Base-by-base conservation (phyloP, 495 filamentous ascomycete genomes). In the Aspergillus nidulans region DNA sequence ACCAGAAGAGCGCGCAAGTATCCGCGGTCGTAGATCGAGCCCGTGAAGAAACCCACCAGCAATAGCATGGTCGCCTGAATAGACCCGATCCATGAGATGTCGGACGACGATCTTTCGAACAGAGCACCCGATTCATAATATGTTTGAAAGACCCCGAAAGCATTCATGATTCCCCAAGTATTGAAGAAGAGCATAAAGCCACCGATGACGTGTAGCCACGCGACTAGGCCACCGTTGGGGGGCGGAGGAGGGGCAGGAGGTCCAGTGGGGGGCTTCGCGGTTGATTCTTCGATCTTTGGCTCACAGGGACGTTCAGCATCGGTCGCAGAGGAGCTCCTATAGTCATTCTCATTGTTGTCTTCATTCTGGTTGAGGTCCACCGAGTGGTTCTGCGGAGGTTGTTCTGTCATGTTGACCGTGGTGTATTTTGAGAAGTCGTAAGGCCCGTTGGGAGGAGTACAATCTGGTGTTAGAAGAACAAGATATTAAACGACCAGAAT, bases 11-110 rank as follows among this genome's bases (percentile, higher is more conserved):
- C 20, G 8, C 70, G 70, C 21, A 85, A 70, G 62, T 85, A 81
- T 20, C 84, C 84, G 0, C 70, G 59, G 57, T 88, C 82, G 54
- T 81, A 84, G 45, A 82, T 57, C 0, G 81, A 82, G 0, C 85
- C 85, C 0, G 75, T 66, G 19, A 86, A 41, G 12, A 79, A 60
- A 0, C 84, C 83, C 2, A 77, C 62, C 2, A 85, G 45, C 51
- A 84, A 63, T 13, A 88, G 68, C 23, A 85, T 69, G 53, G 80
- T 81, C 5, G 75, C 71, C 57, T 88, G 82, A n/a, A 85, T 70
- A 0, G 66, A 68, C 39, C 71, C 73, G 26, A 77, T 70, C 74
- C 75, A 78, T 4, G 73, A 71, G 40, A 89, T 78, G 3, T 57
- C 54, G 0, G 74, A 77, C 0, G 70, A 52, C 0, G 79, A 55